Base-by-base conservation (phyloP, 1,284 basidiomycete species). In the Irpex sp. region DNA sequence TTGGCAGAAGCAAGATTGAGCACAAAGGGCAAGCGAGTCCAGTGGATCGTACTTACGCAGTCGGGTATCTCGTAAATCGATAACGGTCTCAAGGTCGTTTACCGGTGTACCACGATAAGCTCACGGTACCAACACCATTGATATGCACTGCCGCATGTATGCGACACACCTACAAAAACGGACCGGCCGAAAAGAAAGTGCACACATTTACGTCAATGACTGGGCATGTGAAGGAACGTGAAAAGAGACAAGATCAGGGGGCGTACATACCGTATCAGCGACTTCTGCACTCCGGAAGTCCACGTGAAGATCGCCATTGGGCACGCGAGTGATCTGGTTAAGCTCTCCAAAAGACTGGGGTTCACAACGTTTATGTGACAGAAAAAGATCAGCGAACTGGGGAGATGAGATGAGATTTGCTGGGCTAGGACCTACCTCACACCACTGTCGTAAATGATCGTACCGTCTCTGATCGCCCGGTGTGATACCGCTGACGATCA, bases 231-330 rank as follows among this genome's bases (percentile, higher is more conserved):
- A 54, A 54, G 19, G 48, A 18, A 51, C 39, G 39, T 45, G 48
- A 18, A 51, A n/a, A 14, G 18, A 19, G 5, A 28, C 1, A 21
- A 4, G 16, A 33, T 18, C 19, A 16, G 35, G 21, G 33, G 2
- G 4, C 12, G 1, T 3, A 75, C 83, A 49, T 69, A 90, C 88
- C 10, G 87, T 91, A 64, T 91, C 89, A 28, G 89, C 89, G 16
- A 91, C 89, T 62, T 91, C 88, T 57, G 84, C 78, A 62, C 82
- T 82, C 56, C 82, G 80, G 68, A 90, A 91, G 68, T 86, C 83
- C 57, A 91, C 78, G 67, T 88, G 83, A 23, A 91, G 74, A 71
- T 91, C 88, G 49, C 85, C 86, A 65, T 88, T 90, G 39, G 85
- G 84, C 78, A 86, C 82, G 59, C 88, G 78, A 45, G 78, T 80